Percentiles rank a stretch among this genome's conserved stretches.
Conservation (phyloP, 257 asterid genomes). For the Nicotiana tabacum region DNA sequence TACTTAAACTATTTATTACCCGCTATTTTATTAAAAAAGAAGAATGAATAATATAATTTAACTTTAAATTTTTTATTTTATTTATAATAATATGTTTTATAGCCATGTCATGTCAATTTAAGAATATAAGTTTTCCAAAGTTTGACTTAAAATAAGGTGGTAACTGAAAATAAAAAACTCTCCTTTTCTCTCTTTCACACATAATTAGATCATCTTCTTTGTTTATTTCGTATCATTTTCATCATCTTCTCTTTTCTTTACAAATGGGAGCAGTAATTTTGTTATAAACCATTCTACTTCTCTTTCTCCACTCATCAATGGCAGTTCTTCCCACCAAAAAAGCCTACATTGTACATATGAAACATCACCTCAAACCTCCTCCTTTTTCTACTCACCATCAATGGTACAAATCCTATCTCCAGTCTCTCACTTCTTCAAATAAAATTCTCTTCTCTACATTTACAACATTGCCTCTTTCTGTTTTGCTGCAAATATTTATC, state of each 20-base stretch:
- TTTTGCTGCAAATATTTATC: conserved; percentile 27
- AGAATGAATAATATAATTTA: too few relatives aligned
- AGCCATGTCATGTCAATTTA: too few relatives aligned
- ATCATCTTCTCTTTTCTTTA: neutral
- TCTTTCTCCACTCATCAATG: conserved; percentile 18
- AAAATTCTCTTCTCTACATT: conserved; percentile 27
- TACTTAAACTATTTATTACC: too few relatives aligned
- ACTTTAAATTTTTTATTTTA: too few relatives aligned
- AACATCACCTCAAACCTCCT: conserved; percentile 28
- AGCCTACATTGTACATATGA: conserved; percentile 38
- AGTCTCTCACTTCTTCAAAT: conserved; percentile 8
- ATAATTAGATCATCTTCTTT: too few relatives aligned
- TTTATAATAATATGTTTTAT: too few relatives aligned
- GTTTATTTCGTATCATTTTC: too few relatives aligned
- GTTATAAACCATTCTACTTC: conserved; percentile 1
- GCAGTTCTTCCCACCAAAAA: neutral
- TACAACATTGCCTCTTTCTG: conserved; percentile 31
- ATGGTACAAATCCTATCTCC: conserved; percentile 29
- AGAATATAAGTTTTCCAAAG: too few relatives aligned
- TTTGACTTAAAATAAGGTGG: too few relatives aligned
- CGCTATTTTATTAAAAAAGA: too few relatives aligned
- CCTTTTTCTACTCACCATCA: conserved; percentile 27
- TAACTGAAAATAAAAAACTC: too few relatives aligned
- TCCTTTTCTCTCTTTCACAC: too few relatives aligned
- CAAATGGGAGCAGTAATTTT: conserved; percentile 19